Conservation (phyloP, 257 asterid genomes). For the Verbascum thapsus region DNA sequence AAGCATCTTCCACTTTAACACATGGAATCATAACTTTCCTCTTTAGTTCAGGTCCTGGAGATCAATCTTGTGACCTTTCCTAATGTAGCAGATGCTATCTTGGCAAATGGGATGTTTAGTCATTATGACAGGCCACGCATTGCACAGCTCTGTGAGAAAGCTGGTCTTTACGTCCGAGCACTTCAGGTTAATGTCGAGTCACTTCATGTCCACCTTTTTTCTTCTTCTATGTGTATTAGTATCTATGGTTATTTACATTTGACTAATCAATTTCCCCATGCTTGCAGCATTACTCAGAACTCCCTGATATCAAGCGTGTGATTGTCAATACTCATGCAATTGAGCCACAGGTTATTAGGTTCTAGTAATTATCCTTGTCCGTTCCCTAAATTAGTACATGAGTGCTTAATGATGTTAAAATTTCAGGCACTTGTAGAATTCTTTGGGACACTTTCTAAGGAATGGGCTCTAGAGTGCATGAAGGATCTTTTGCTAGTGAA, state of each 20-base stretch:
- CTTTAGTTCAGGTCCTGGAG: conserved; percentile 76
- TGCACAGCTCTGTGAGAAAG: conserved; percentile 97
- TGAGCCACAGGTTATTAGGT: conserved; percentile 87
- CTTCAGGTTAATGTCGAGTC: conserved; percentile 66
- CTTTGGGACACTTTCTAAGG: conserved; percentile 91
- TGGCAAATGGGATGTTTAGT: conserved; percentile 98
- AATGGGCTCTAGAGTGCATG: conserved; percentile 99
- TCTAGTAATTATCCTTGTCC: conserved; percentile 5
- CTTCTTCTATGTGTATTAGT: not conserved
- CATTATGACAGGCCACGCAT: conserved; percentile 95
- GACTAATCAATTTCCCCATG: conserved; percentile 8
- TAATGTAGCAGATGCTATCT: conserved; percentile 97
- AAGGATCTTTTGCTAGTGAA: conserved; percentile 95
- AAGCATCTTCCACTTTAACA: not conserved
- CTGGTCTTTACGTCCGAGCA: conserved; percentile 92
- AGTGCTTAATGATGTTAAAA: conserved; percentile 31
- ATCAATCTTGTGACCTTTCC: conserved; percentile 94
- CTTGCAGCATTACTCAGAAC: conserved; percentile 87
- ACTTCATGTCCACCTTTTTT: conserved; percentile 10
- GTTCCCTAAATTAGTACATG: not conserved
- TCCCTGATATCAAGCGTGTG: conserved; percentile 96
- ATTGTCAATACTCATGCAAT: conserved; percentile 99
- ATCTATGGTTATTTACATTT: not conserved
- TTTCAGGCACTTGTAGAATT: conserved; percentile 91
- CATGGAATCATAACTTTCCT: conserved; percentile 30